Percentiles rank a stretch among this genome's conserved stretches.
Conservation (phyloP, 2,329 filamentous ascomycete species). For the Alternaria ethzedia region DNA sequence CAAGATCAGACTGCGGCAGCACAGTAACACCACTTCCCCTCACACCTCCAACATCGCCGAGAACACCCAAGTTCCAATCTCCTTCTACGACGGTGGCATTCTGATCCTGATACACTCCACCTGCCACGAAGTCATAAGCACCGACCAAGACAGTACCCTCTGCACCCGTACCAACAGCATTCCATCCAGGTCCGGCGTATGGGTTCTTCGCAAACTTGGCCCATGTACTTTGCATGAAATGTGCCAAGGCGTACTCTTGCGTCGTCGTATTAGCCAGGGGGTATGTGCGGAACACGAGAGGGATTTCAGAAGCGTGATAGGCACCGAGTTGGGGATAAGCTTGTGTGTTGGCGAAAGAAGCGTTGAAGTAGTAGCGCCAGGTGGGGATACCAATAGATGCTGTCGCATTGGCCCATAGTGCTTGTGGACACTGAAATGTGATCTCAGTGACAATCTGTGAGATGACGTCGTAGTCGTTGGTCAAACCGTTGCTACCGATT, state of each 20-base stretch:
- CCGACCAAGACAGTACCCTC: conserved; percentile 18
- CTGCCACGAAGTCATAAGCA: conserved; percentile 12
- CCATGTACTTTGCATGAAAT: conserved; percentile 32
- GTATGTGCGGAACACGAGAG: conserved; percentile 33
- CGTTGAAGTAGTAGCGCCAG: conserved; percentile 41
- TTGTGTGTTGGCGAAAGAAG: conserved; percentile 34
- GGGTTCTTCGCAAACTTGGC: conserved; percentile 39
- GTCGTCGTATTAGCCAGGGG: conserved; percentile 19
- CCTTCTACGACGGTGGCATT: conserved; percentile 11
- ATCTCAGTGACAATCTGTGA: conserved; percentile 25
- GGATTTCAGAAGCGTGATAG: conserved; percentile 34
- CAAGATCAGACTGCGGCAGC: conserved; percentile 19
- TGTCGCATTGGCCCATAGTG: conserved; percentile 32
- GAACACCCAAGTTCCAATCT: conserved; percentile 23
- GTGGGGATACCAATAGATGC: conserved; percentile 28
- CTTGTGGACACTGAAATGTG: conserved; percentile 27
- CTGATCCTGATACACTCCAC: conserved; percentile 7
- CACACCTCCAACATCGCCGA: conserved; percentile 26
- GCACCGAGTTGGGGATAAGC: conserved; percentile 18
- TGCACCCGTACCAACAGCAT: conserved; percentile 22
- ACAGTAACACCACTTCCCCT: conserved; percentile 24
- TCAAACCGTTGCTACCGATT: conserved; percentile 16
- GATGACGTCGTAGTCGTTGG: conserved; percentile 23
- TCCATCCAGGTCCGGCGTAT: conserved; percentile 31
- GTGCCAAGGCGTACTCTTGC: conserved; percentile 24